Base-by-base conservation (phyloP, 805 yeast species). In the Starmera amethionina region DNA sequence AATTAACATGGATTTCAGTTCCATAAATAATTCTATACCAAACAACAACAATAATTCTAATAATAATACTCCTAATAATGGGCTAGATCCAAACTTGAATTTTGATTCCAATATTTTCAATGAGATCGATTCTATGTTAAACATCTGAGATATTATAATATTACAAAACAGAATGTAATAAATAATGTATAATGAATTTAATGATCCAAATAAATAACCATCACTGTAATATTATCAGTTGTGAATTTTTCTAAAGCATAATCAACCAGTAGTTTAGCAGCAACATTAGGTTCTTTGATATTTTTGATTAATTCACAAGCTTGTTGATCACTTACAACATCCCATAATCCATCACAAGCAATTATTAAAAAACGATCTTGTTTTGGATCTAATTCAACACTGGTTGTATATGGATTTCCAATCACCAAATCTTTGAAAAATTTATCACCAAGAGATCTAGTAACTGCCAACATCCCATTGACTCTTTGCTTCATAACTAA, bases 301-400 rank as follows among this genome's bases (percentile, higher is more conserved):
- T 70, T 68, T 37, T 69, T 65, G 5, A 86, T 80, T 48, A 81
- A 59, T 41, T 80, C 80, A 42, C 93, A 84, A 0, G 97, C 97
- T 41, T 75, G 74, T 47, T 77, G 82, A 56, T 93, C 98, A 8
- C 79, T 70, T 39, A 89, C 72, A 5, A 90, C 97, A 59, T 90
- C 98, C 97, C 97, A 90, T 10, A 90, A 64, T 0, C 98, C 98
- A 60, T 90, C 98, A 59, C 97, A 93, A 0, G 97, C 97, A 43
- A 90, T 64, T 38, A 90, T 88, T 53, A 90, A 59, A 54, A 85
- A 86, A 49, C 82, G 82, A 58, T 89, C 96, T 10, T 64, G 67
- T 1, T 60, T 60, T 10, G 47, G 40, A 19, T 70, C 70, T 28
- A 93, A 67, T 52, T 79, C 87, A 1, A 95, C 87, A 36, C 87